These are phyloP conservation scores for Botryotinia globosa DNA, from an alignment of 2,329 filamentous ascomycete species.

Conservation along the genomic window DNA sequence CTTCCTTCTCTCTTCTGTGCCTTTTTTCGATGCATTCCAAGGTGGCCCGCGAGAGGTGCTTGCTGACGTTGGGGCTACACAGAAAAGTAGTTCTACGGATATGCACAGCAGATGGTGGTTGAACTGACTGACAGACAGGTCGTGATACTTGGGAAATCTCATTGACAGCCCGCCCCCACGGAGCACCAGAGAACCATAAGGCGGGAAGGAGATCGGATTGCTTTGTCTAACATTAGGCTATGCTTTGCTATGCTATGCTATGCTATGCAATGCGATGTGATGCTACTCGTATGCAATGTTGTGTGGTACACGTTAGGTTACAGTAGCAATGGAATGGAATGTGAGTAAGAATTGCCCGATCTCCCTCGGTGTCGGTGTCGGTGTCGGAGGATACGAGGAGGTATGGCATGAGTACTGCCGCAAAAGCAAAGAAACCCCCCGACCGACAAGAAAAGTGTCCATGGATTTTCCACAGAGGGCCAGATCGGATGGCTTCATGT, in stretches of 20 bases:
- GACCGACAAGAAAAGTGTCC: not conserved
- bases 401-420: slow-evolving; percentile 1
- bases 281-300: not conserved
- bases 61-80: not conserved
- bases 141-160: slow-evolving; percentile 8
- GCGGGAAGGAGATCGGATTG: not conserved
- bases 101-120: slow-evolving; percentile 8
- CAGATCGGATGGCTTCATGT: not conserved
- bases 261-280: not conserved
- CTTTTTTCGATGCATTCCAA: not conserved
- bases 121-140: not conserved
- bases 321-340: not conserved
- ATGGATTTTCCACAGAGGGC: not conserved
- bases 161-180: slow-evolving; percentile 3
- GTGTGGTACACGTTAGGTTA: not conserved
- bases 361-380: not conserved
- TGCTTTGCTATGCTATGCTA: not conserved
- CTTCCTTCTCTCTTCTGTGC: slow-evolving; percentile 3
- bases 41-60: not conserved
- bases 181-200: not conserved
- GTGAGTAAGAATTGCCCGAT: slow-evolving; percentile 15
- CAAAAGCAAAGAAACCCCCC: slow-evolving; percentile 5
- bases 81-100: slow-evolving; percentile 1
- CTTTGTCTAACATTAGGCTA: slow-evolving; percentile 11
- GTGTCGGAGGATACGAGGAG: slow-evolving; percentile 13